Base-by-base conservation (phyloP, 2,329 filamentous ascomycete genomes). In the Curvularia sp. region DNA sequence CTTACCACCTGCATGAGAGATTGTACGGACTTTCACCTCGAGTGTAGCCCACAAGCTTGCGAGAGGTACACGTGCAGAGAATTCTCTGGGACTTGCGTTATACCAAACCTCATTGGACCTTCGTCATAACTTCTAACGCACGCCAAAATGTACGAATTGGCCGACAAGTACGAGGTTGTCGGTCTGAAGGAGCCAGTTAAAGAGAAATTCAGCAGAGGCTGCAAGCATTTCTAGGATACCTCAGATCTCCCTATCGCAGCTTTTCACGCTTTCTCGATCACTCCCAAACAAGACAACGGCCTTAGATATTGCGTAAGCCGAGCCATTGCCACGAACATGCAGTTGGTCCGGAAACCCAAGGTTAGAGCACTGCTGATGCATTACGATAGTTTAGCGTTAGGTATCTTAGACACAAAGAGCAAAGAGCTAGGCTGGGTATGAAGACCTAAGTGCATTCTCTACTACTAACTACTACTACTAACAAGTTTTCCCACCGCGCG, bases 161-260 rank as follows among this genome's bases (percentile, higher is more conserved):
- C 45, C 8, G 55, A 58, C 21, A 58, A 58, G 6, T 58, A 54
- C 39, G 13, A 49, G 18, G 49, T 54, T 1, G 12, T n/a, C 1
- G 55, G 50, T 2, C 30, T 58, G 1, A 54, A 58, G 18, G 50
- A 46, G 1, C 43, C 54, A 2, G 23, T 18, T 3, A 1, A 2
- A 1, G 41, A 56, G 15, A 56, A 56, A 13, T 56, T 51, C n/a
- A 39, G 8, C 1, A 8, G 39, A 10, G 32, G 28, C 1, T 51
- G 47, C 47, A 3, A 41, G 3, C 13, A 25, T 7, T 39, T 25
- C 18, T 51, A n/a, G 18, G 5, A 46, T 7, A 3, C 38, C 0
- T 3, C 18, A 6, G 4, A 1, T 10, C 51, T 56, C 41, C 2
- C 27, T 1, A 1, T 15, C 2, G 47, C 25, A 1, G 53, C 34